These are phyloP conservation scores for Vitis hybrid DNA, from an alignment of 177 flowering plant species.

Conservation along the genomic window DNA sequence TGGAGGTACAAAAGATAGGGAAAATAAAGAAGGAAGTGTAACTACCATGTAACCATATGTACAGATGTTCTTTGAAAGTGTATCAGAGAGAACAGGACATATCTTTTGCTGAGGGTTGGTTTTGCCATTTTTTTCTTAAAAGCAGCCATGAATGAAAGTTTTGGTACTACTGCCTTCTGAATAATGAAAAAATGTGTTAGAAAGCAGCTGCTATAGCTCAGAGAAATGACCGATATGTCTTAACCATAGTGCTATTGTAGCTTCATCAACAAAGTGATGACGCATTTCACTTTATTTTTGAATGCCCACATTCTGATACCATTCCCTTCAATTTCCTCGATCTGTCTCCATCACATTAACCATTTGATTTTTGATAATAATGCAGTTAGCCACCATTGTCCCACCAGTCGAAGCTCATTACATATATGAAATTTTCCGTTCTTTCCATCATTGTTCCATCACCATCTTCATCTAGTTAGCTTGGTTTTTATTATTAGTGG, in stretches of 20 bases:
- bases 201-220: background rate
- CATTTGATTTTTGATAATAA: conserved; percentile 3
- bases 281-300: background rate
- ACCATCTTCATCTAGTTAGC: background rate
- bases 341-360: conserved; percentile 1
- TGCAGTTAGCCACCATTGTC: background rate
- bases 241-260: too few relatives aligned
- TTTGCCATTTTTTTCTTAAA: conserved; percentile 3
- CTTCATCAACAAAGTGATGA: background rate
- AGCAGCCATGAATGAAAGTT: conserved; percentile 11
- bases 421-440: background rate
- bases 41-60: conserved; percentile 18
- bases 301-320: background rate
- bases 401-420: background rate
- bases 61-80: conserved; percentile 10
- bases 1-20: conserved; percentile 12
- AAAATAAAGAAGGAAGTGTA: conserved; percentile 17
- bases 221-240: background rate
- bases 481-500: background rate
- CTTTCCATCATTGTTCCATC: background rate
- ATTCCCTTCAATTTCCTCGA: background rate
- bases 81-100: background rate
- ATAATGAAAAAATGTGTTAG: conserved; percentile 6
- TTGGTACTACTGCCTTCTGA: conserved; percentile 9
- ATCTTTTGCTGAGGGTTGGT: conserved; percentile 20